A percentile compares a stretch with the other conserved stretches of the same genome.
Evolutionary conservation across 352 stramenopile species (phyloP).

Genomic region (Phytophthora syringae): DNA sequence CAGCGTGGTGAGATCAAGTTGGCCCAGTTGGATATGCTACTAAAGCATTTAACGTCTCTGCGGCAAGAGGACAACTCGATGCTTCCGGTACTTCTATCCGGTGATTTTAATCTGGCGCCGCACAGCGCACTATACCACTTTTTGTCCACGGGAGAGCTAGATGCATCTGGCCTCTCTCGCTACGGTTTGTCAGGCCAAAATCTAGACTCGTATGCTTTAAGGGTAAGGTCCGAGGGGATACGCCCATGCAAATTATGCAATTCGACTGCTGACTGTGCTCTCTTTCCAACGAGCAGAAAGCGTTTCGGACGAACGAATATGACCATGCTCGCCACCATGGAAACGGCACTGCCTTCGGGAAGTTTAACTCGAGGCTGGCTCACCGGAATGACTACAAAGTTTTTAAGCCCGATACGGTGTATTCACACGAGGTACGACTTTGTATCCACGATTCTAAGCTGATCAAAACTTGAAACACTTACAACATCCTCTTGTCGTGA

Average conservation of each 20-base stretch:
- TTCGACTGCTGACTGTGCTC: not conserved
- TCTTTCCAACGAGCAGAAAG: slow-evolving; percentile 29
- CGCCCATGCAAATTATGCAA: not conserved
- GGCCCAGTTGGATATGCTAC: slow-evolving; percentile 59
- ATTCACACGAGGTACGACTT: slow-evolving; percentile 36
- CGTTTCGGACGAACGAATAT: slow-evolving; percentile 44
- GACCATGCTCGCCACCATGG: slow-evolving; percentile 41
- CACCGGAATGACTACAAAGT: slow-evolving; percentile 27
- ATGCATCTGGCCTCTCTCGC: slow-evolving; percentile 53
- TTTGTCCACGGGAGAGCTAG: slow-evolving; percentile 49
- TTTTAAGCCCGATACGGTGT: slow-evolving; percentile 24
- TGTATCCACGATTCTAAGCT: not conserved
- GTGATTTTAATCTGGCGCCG: slow-evolving; percentile 74
- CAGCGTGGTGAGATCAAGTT: slow-evolving; percentile 76
- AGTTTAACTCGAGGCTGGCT: slow-evolving; percentile 36
- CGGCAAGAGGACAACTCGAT: slow-evolving; percentile 15
- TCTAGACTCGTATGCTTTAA: slow-evolving; percentile 22
- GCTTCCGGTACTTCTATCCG: slow-evolving; percentile 59
- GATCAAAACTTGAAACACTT: not conserved
- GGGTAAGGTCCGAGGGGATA: slow-evolving; percentile 25
- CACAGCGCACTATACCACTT: slow-evolving; percentile 75
- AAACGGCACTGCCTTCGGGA: slow-evolving; percentile 46
- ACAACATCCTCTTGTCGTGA: not conserved
- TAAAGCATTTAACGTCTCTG: slow-evolving; percentile 41
- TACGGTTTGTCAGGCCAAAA: slow-evolving; percentile 59